phyloP scores from a whole-genome alignment of 1,284 basidiomycete species.

The Volvariella volvacea region DNA sequence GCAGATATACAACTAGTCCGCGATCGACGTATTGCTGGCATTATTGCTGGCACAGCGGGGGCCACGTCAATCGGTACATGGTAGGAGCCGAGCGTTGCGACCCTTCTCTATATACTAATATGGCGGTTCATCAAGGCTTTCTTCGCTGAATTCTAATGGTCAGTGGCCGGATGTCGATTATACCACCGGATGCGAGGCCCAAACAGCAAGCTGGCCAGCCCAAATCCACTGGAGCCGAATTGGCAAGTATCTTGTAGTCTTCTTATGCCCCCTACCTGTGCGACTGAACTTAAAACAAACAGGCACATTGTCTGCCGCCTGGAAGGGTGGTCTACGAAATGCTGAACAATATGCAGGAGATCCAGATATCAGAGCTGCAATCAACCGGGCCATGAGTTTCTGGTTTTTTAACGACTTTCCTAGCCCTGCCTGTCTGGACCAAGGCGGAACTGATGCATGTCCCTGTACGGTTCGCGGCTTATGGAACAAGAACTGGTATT shows the following conservation, averaged over 20 bases:
- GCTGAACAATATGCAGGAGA: slow-evolving; percentile 31
- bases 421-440: slow-evolving; percentile 42
- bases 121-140: slow-evolving; percentile 27
- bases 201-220: slow-evolving; percentile 62
- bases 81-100: too few relatives aligned
- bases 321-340: slow-evolving; percentile 41
- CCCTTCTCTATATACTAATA: background rate
- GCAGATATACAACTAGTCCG: slow-evolving; percentile 2
- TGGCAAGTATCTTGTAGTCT: slow-evolving; percentile 33
- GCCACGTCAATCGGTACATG: slow-evolving; percentile 18
- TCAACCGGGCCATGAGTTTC: slow-evolving; percentile 48
- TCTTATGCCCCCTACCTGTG: too few relatives aligned
- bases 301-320: slow-evolving; percentile 49
- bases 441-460: slow-evolving; percentile 40
- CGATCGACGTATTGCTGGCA: slow-evolving; percentile 14
- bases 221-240: slow-evolving; percentile 53
- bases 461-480: slow-evolving; percentile 34
- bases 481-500: slow-evolving; percentile 69
- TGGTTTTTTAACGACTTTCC: slow-evolving; percentile 62
- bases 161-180: slow-evolving; percentile 59
- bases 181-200: slow-evolving; percentile 49
- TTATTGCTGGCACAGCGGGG: slow-evolving; percentile 10
- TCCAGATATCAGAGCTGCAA: slow-evolving; percentile 29
- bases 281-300: background rate
- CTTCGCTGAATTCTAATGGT: slow-evolving; percentile 37